phyloP scores from a whole-genome alignment of 805 yeast genomes.

The Hemisphaericaspora nanyangensis region DNA sequence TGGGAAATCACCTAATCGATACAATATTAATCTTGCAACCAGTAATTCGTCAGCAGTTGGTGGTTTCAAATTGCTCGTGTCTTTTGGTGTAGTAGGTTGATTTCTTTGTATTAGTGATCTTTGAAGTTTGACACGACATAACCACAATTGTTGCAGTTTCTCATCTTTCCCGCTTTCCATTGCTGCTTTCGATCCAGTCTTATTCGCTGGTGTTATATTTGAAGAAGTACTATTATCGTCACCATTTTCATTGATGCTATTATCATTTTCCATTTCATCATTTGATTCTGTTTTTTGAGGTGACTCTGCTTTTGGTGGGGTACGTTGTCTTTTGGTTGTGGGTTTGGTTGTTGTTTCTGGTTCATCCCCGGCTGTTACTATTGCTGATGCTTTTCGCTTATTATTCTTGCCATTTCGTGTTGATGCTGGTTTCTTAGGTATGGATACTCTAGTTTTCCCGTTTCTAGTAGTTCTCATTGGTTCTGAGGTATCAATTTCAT shows the following conservation, averaged over 20 bases:
- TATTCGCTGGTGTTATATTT: conserved; percentile 4
- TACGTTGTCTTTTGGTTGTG: conserved; percentile 1
- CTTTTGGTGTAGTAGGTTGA: conserved; percentile 36
- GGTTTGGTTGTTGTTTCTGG: not conserved
- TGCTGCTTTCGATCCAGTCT: conserved; percentile 4
- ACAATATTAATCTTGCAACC: conserved; percentile 36
- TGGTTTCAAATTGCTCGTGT: conserved; percentile 29
- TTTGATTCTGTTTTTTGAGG: conserved; percentile 15
- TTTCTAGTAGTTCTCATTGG: conserved; percentile 1
- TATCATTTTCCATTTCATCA: conserved; percentile 24
- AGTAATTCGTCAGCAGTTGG: conserved; percentile 44
- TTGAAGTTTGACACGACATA: conserved; percentile 47
- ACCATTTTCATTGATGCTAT: conserved; percentile 15
- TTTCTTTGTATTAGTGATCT: conserved; percentile 45
- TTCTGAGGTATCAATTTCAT: not conserved
- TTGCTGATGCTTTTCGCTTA: not conserved
- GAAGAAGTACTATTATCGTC: conserved; percentile 13
- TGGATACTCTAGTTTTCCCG: not conserved
- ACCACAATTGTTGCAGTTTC: conserved; percentile 43
- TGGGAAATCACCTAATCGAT: conserved; percentile 41
- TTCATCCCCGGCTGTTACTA: not conserved
- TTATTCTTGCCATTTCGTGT: conserved; percentile 1
- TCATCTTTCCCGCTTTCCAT: conserved; percentile 40
- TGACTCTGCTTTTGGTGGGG: not conserved
- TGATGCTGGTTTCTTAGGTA: not conserved